Conservation (phyloP, 352 stramenopile genomes). For the Peronospora farinosa region DNA sequence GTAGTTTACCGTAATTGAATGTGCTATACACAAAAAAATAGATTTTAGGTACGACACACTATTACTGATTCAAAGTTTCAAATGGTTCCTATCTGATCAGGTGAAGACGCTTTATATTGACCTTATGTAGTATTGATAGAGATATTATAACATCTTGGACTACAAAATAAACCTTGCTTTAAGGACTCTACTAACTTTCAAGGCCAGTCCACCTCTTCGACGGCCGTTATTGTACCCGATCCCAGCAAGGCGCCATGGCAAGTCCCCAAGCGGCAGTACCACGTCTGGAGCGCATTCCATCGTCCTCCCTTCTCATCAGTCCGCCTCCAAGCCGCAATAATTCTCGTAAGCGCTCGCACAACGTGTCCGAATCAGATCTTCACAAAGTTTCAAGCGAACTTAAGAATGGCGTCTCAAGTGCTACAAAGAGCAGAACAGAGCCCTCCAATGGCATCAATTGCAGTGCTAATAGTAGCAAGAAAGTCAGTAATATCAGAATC, state of each 20-base stretch:
- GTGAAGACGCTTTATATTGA: background rate
- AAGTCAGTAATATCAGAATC: conserved; percentile 10
- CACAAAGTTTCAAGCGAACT: conserved; percentile 12
- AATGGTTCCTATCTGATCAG: conserved; percentile 3
- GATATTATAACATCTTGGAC: background rate
- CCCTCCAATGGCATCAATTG: conserved; percentile 8
- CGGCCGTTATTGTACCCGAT: background rate
- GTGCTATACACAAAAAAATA: too few species aligned
- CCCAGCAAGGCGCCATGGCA: conserved; percentile 10
- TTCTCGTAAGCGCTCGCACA: conserved; percentile 26
- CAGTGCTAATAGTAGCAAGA: conserved; percentile 23
- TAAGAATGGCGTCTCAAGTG: conserved; percentile 25
- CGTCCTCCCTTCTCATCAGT: conserved; percentile 16
- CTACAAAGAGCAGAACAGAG: conserved; percentile 33
- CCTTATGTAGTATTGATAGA: background rate
- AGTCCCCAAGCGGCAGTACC: conserved; percentile 18
- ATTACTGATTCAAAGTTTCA: conserved; percentile 25
- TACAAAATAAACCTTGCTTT: conserved; percentile 5
- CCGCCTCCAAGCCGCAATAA: conserved; percentile 11
- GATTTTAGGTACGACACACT: too few species aligned
- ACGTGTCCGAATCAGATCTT: conserved; percentile 19
- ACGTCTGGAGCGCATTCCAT: conserved; percentile 8
- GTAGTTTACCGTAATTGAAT: background rate
- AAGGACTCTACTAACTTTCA: background rate
- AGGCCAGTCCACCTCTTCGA: conserved; percentile 9